Conservation (phyloP, 768 basidiomycete genomes). For the Clavulina sp. region DNA sequence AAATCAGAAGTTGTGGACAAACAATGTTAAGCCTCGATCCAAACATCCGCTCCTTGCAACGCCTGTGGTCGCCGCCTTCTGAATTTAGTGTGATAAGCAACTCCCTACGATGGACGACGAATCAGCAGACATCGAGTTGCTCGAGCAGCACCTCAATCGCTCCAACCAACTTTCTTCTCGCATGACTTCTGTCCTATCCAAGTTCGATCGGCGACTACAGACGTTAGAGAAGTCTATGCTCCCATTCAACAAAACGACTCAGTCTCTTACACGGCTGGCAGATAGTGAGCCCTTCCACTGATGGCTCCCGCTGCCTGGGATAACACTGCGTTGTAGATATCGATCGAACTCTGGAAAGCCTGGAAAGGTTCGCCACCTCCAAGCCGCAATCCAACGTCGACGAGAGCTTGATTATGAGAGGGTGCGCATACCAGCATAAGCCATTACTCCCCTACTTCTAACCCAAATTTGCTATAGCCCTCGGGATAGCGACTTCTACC, state of each 20-base stretch:
- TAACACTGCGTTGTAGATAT: constrained; percentile 36
- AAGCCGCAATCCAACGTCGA: constrained; percentile 61
- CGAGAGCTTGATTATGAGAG: constrained; percentile 60
- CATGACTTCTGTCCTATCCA: constrained; percentile 69
- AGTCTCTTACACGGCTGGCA: constrained; percentile 51
- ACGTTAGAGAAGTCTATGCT: constrained; percentile 74
- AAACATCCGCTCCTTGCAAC: no score
- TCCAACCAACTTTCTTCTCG: constrained; percentile 69
- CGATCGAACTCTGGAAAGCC: constrained; percentile 57
- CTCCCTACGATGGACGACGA: constrained; percentile 45
- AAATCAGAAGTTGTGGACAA: no score
- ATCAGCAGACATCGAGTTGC: constrained; percentile 63
- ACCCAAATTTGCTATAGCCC: constrained; percentile 29
- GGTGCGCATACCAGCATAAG: constrained; percentile 28
- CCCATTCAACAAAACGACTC: constrained; percentile 64
- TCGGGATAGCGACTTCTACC: constrained; percentile 43
- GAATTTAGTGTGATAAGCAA: no score
- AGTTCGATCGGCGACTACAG: constrained; percentile 65
- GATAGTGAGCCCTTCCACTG: constrained; percentile 38
- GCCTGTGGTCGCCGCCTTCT: no score
- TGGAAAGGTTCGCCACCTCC: constrained; percentile 59
- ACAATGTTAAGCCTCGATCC: no score
- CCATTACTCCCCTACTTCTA: background rate
- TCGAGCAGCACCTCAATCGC: constrained; percentile 78
- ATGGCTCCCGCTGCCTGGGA: no score